phyloP scores from a whole-genome alignment of 1,284 basidiomycete genomes.

The Cutaneotrichosporon mucoides region DNA sequence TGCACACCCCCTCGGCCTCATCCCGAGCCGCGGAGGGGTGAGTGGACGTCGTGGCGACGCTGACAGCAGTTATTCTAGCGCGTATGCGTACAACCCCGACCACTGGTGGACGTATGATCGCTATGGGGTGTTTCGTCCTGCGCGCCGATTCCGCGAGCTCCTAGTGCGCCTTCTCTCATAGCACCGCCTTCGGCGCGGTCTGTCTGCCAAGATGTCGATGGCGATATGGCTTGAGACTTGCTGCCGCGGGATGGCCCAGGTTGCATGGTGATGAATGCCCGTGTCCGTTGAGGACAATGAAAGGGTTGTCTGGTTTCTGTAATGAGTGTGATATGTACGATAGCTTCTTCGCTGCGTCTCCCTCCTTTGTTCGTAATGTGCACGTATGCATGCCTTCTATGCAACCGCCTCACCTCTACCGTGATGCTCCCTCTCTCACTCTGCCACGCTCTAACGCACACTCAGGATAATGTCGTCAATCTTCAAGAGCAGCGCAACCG shows the following conservation, averaged over 20 bases:
- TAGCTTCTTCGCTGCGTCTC: too few relatives aligned
- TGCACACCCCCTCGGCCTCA: too few relatives aligned
- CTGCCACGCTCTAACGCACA: not conserved
- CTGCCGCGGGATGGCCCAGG: too few relatives aligned
- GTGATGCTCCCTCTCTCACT: not conserved
- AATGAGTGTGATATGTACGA: too few relatives aligned
- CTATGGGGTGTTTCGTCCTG: not conserved
- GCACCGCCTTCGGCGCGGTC: too few relatives aligned
- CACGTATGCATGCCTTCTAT: constrained; percentile 6
- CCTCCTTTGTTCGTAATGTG: not conserved
- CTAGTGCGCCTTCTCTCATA: not conserved
- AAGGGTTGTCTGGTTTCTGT: too few relatives aligned
- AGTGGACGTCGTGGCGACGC: not conserved
- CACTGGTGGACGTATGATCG: not conserved
- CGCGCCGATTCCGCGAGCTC: not conserved
- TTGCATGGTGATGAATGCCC: too few relatives aligned
- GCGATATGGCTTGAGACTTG: too few relatives aligned
- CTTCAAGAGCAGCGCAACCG: constrained; percentile 90
- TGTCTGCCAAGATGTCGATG: too few relatives aligned
- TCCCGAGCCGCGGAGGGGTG: not conserved
- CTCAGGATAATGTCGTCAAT: constrained; percentile 76
- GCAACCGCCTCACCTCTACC: not conserved
- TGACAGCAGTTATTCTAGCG: not conserved
- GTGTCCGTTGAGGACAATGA: too few relatives aligned
- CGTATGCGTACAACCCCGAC: not conserved